phyloP scores from a whole-genome alignment of 441 rosid species.

The Gossypium trilobum region DNA sequence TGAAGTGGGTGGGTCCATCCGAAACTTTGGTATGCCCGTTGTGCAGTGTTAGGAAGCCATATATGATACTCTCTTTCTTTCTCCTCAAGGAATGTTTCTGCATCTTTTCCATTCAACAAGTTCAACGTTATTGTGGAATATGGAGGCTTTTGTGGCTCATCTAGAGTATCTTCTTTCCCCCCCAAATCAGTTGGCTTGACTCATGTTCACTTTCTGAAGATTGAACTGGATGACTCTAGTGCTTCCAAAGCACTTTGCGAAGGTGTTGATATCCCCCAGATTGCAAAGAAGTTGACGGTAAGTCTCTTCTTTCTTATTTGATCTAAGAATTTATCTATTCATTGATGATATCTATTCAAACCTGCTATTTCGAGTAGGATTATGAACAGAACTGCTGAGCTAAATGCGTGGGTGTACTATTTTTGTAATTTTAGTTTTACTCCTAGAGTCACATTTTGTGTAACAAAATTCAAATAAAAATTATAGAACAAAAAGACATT shows the following conservation, averaged over 20 bases:
- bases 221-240: slow-evolving; percentile 37
- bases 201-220: slow-evolving; percentile 40
- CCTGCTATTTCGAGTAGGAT: not conserved
- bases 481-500: not conserved
- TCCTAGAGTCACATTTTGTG: not conserved
- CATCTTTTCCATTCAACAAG: slow-evolving; percentile 37
- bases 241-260: slow-evolving; percentile 41
- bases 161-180: slow-evolving; percentile 29
- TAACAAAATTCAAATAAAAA: not conserved
- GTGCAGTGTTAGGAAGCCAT: not conserved
- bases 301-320: slow-evolving; percentile 15
- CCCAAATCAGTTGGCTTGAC: slow-evolving; percentile 25
- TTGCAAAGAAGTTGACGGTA: slow-evolving; percentile 23
- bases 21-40: not conserved
- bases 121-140: slow-evolving; percentile 47
- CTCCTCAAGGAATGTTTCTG: slow-evolving; percentile 37
- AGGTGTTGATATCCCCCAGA: slow-evolving; percentile 36
- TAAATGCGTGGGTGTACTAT: not conserved
- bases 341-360: slow-evolving; percentile 2
- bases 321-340: slow-evolving; percentile 3
- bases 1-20: not conserved
- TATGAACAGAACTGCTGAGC: not conserved
- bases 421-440: slow-evolving; percentile 3
- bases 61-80: slow-evolving; percentile 19
- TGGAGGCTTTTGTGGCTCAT: slow-evolving; percentile 39